Evolutionary conservation across 2,329 filamentous ascomycete species (phyloP).

Genomic region (Aspergillus chevalieri): DNA sequence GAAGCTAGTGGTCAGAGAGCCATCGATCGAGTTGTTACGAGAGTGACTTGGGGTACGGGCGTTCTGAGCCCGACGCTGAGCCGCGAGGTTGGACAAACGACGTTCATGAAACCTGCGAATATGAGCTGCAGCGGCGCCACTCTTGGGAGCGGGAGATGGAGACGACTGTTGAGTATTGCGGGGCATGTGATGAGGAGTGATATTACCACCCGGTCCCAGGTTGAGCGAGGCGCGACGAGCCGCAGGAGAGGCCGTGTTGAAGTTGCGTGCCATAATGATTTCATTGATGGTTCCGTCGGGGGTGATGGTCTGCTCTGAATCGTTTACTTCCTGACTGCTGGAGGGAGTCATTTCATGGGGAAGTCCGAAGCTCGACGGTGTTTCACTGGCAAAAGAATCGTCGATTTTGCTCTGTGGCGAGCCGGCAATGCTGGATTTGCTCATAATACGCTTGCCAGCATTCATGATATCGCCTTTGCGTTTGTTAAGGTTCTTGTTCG

Average conservation of each 20-base stretch:
- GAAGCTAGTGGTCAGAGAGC: not conserved
- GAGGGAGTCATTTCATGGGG: not conserved
- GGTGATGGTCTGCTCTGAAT: not conserved
- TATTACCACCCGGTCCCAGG: not conserved
- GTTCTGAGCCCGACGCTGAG: not conserved
- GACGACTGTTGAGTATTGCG: not conserved
- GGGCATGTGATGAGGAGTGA: not conserved
- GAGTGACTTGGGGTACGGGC: not conserved
- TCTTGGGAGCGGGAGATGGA: not conserved
- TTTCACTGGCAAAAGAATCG: not conserved
- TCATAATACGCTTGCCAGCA: constrained; percentile 23
- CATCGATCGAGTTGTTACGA: not conserved
- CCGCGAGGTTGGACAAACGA: not conserved
- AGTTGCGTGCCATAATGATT: not conserved
- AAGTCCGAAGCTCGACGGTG: not conserved
- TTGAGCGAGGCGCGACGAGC: not conserved
- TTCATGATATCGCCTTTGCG: constrained; percentile 28
- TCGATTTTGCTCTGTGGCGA: not conserved
- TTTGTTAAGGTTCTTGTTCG: constrained; percentile 28
- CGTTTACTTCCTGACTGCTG: not conserved
- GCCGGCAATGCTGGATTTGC: not conserved
- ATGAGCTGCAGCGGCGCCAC: not conserved
- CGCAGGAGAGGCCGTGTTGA: not conserved
- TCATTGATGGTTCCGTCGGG: not conserved
- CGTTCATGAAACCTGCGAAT: not conserved